Evolutionary conservation across 225 moss, liverwort and hornwort species (phyloP), one percentile per base, ranked within the genome.

Genomic region (Ulota crispa): DNA sequence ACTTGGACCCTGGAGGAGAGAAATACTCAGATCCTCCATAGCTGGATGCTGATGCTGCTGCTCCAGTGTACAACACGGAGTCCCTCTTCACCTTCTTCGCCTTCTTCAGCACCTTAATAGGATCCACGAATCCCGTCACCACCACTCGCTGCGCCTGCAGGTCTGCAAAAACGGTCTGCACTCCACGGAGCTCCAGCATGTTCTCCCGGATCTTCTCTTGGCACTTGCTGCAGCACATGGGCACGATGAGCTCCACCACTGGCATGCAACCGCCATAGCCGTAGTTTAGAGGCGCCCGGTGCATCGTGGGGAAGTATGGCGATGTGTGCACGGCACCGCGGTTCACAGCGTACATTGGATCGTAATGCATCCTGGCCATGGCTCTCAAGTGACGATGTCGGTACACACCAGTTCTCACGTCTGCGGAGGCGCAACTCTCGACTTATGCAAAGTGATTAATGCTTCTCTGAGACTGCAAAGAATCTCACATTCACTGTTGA

Each of bases 221-320:
- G 65, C 89, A 90, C 28, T 90, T 89, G 45, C 15, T 21, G 72
- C 89, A 90, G 76, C 89, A 87, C 87, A 87, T 87, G 61, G 89
- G 89, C 72, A 90, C 87, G 10, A 85, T 31, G 12, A 90, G 87
- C 67, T 90, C 85, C 31, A 83, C 62, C 1, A 76, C 68, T 2
- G 81, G 87, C 19, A 70, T 59, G 1, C 65, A 75, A 2, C 53
- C 34, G 37, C 88, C 81, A 15, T 81, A 23, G 71, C 87, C 84
- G 39, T 73, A 69, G 43, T 45, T 47, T 9, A 78, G 23, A 0
- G 82, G 77, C 57, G 56, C 43, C 5, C 32, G 80, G 63, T 61
- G 41, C 2, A 36, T 20, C 21, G 69, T 27, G 19, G 69, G 62
- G 45, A 23, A 64, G 65, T 32, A 42, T 5, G 86, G 81, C 9